Evolutionary conservation across 2,329 filamentous ascomycete genomes (phyloP).

Genomic region (Xylariaceae sp.): DNA sequence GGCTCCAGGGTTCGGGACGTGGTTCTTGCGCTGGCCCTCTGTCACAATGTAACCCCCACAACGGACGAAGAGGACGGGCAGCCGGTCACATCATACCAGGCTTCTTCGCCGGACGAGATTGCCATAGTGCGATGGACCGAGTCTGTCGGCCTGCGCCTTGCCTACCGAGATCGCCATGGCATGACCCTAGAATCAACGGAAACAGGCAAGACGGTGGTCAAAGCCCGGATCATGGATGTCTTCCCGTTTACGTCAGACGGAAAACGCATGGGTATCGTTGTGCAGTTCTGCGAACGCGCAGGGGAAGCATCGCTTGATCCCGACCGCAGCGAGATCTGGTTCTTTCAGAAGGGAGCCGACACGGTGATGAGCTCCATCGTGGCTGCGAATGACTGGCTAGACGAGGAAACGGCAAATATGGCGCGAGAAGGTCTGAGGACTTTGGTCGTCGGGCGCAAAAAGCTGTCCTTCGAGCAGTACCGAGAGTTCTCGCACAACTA

Average conservation of each 20-base stretch:
- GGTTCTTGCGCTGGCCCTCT: slow-evolving; percentile 83
- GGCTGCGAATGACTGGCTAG: slow-evolving; percentile 93
- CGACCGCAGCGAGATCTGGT: slow-evolving; percentile 78
- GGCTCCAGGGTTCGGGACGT: slow-evolving; percentile 88
- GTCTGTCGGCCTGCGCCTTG: slow-evolving; percentile 75
- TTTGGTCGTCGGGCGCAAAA: slow-evolving; percentile 88
- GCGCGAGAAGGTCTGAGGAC: slow-evolving; percentile 91
- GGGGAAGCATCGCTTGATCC: slow-evolving; percentile 39
- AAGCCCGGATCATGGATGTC: slow-evolving; percentile 82
- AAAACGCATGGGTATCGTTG: slow-evolving; percentile 96
- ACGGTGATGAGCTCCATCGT: slow-evolving; percentile 98
- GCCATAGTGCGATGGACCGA: slow-evolving; percentile 96
- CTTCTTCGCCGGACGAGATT: slow-evolving; percentile 95
- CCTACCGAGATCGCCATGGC: slow-evolving; percentile 76
- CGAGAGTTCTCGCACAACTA: slow-evolving; percentile 69
- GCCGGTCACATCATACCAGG: slow-evolving; percentile 79
- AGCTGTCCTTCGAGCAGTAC: slow-evolving; percentile 71
- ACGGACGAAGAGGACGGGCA: slow-evolving; percentile 75
- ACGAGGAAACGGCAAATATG: slow-evolving; percentile 99
- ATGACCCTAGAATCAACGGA: slow-evolving; percentile 76
- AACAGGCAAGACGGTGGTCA: slow-evolving; percentile 66
- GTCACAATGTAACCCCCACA: slow-evolving; percentile 94
- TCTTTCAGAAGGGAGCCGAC: slow-evolving; percentile 97
- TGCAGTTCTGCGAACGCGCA: slow-evolving; percentile 65
- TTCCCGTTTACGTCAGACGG: slow-evolving; percentile 98